Conservation (phyloP, 1,284 basidiomycete species). For the Puccinia hordei region DNA sequence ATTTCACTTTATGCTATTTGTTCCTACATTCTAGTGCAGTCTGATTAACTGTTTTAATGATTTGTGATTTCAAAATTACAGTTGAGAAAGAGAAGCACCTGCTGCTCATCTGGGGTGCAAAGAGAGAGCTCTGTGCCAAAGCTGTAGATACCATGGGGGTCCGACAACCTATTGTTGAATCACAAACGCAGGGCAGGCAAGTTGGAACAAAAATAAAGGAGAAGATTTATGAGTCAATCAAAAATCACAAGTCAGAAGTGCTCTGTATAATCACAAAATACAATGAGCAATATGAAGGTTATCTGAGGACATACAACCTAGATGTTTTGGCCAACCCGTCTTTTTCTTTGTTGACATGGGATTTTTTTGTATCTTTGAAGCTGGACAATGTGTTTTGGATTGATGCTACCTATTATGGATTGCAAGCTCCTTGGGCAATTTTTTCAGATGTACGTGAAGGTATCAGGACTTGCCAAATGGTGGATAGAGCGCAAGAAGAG, state of each 20-base stretch:
- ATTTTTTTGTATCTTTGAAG: background rate
- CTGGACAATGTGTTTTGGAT: background rate
- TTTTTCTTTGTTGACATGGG: background rate
- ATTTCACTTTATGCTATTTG: background rate
- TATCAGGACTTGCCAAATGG: background rate
- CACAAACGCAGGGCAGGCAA: background rate
- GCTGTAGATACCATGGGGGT: conserved; percentile 2
- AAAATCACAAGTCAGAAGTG: background rate
- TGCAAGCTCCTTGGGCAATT: background rate
- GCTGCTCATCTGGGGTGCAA: background rate
- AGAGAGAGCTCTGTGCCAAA: background rate
- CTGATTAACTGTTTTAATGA: background rate
- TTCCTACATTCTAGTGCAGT: too few relatives aligned
- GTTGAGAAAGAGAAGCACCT: background rate
- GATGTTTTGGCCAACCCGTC: background rate
- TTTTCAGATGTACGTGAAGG: background rate
- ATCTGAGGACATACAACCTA: background rate
- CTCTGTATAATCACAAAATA: background rate
- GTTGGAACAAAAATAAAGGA: conserved; percentile 12
- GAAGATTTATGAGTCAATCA: conserved; percentile 17
- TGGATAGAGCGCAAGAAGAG: background rate
- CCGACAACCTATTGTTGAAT: background rate
- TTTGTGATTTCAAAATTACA: background rate
- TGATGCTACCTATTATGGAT: background rate
- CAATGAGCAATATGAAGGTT: background rate